A percentile compares a stretch with the other conserved stretches of the same genome.
phyloP scores from a whole-genome alignment of 345 rosid species.

The Capsella bursapastoris region DNA sequence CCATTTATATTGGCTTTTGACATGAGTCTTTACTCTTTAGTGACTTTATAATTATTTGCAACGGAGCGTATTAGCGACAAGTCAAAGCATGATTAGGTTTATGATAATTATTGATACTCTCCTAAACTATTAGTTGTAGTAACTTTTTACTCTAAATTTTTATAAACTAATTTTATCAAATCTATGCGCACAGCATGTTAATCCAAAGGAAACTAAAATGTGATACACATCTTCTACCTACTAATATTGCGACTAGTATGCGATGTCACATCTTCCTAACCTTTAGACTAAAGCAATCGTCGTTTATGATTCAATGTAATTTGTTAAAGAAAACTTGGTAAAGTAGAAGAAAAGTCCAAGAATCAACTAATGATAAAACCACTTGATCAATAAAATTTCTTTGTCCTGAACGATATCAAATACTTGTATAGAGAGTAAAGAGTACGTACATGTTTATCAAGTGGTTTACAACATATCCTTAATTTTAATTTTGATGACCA shows the following conservation, averaged over 20 bases:
- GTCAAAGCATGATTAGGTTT: background rate
- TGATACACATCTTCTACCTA: background rate
- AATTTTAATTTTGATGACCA: no score
- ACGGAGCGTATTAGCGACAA: slow-evolving; percentile 8
- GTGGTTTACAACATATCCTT: no score
- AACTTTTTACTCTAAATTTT: background rate
- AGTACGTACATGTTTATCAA: no score
- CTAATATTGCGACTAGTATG: background rate
- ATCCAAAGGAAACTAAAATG: background rate
- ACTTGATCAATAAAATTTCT: no score
- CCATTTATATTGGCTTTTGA: background rate
- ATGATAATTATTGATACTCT: background rate
- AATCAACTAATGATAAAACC: no score
- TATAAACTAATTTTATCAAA: background rate
- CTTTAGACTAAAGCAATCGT: background rate
- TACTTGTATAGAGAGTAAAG: no score
- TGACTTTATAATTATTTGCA: background rate
- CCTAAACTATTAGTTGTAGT: background rate
- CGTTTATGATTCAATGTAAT: background rate
- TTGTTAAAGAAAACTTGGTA: background rate
- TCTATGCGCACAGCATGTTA: no score
- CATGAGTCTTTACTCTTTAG: background rate
- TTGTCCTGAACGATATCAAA: no score
- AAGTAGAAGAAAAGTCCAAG: background rate
- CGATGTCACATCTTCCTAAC: background rate